phyloP scores from a whole-genome alignment of 73 alveolate genomes.

The Paramecium pentaurelia region DNA sequence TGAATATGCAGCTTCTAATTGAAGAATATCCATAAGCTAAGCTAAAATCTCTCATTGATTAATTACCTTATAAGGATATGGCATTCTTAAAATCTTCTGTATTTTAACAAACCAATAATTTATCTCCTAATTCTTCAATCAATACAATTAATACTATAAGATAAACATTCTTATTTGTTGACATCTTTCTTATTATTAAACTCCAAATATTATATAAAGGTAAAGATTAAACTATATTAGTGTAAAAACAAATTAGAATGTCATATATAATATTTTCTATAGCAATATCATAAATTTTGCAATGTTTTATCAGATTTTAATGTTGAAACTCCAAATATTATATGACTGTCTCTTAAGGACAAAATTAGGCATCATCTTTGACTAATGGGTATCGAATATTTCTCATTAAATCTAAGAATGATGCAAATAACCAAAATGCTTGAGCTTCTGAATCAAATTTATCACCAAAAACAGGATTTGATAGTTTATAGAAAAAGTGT shows the following conservation, averaged over 20 bases:
- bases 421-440: neutral
- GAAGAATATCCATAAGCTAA: neutral
- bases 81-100: neutral
- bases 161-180: neutral
- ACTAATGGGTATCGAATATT: neutral
- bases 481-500: neutral
- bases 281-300: neutral
- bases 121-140: neutral
- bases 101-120: neutral
- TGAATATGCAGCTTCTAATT: neutral
- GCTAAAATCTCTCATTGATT: neutral
- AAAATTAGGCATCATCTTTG: neutral
- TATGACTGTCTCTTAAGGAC: neutral
- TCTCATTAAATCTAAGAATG: neutral
- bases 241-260: neutral
- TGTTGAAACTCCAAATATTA: neutral
- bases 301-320: neutral
- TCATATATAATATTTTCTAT: neutral
- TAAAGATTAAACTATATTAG: neutral
- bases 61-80: neutral
- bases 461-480: neutral
- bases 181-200: neutral
- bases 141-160: neutral
- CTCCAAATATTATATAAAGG: neutral
- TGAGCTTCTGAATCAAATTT: slow-evolving; percentile 5